Evolutionary conservation across 2,329 filamentous ascomycete genomes (phyloP).

Genomic region (Phaeosphaeria sp.): DNA sequence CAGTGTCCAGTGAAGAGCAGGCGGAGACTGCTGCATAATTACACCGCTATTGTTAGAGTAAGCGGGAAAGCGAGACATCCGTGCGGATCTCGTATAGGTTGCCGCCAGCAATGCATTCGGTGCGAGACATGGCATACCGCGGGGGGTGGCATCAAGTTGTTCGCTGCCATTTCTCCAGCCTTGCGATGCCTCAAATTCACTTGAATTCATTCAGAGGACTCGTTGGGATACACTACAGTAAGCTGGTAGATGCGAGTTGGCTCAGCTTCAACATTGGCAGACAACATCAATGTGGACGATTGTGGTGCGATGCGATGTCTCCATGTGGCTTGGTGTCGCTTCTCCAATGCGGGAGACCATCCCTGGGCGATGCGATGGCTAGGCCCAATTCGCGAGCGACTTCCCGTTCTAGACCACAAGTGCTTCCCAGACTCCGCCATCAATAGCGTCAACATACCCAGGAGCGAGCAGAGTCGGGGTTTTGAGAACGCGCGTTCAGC

Average conservation of each 20-base stretch:
- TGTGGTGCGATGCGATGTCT: background rate
- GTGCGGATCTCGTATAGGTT: background rate
- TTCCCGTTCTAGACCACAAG: constrained; percentile 12
- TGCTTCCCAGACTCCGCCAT: constrained; percentile 6
- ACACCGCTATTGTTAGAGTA: background rate
- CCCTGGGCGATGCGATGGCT: background rate
- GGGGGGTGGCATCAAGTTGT: background rate
- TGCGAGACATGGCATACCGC: background rate
- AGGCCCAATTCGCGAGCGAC: constrained; percentile 1
- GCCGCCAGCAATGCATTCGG: background rate
- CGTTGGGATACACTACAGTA: too few relatives aligned
- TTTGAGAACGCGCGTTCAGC: constrained; percentile 5
- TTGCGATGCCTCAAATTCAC: too few relatives aligned
- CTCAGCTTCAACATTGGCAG: background rate
- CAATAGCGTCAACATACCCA: constrained; percentile 15
- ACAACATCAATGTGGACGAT: background rate
- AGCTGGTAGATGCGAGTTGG: too few relatives aligned
- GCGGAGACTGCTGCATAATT: background rate
- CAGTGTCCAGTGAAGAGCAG: background rate
- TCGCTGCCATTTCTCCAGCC: background rate
- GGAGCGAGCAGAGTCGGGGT: constrained; percentile 6
- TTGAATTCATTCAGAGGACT: too few relatives aligned
- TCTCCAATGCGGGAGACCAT: too few relatives aligned
- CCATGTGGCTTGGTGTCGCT: background rate
- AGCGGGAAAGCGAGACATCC: background rate